Evolutionary conservation across 2,329 filamentous ascomycete genomes (phyloP).

Genomic region (Aureobasidium pullulans): DNA sequence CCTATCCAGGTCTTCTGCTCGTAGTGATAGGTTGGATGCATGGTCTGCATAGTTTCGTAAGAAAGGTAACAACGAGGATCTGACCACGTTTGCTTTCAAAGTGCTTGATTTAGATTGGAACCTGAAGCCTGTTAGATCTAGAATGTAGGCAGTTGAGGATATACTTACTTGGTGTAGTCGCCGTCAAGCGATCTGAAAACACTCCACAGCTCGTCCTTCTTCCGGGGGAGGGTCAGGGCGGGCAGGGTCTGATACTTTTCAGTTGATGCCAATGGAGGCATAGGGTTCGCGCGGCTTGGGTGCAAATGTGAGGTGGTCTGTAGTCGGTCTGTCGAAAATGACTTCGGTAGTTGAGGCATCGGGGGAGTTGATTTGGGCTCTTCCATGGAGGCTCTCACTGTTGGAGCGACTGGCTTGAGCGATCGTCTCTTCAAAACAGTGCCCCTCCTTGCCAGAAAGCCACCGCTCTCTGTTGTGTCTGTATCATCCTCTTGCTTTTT

Average conservation of each 20-base stretch:
- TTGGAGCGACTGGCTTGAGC: background rate
- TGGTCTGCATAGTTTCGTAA: conserved; percentile 63
- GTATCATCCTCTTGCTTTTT: background rate
- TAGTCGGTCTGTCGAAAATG: conserved; percentile 42
- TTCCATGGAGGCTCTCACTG: conserved; percentile 12
- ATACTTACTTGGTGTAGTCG: conserved; percentile 56
- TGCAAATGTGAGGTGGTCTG: conserved; percentile 29
- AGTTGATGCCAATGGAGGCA: conserved; percentile 34
- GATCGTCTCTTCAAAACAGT: conserved; percentile 19
- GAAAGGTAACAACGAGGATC: conserved; percentile 67
- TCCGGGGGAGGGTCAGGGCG: conserved; percentile 33
- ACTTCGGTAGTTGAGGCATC: conserved; percentile 38
- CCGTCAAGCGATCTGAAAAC: conserved; percentile 61
- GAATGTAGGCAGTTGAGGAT: conserved; percentile 11
- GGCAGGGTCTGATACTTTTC: conserved; percentile 31
- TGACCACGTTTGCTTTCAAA: conserved; percentile 68
- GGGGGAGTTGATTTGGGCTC: conserved; percentile 23
- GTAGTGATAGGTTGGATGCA: conserved; percentile 56
- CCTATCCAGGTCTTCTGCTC: conserved; percentile 76
- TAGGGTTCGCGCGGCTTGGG: conserved; percentile 33
- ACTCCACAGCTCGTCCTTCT: conserved; percentile 63
- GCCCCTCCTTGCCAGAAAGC: conserved; percentile 16
- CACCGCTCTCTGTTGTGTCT: background rate
- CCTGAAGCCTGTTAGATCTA: conserved; percentile 25
- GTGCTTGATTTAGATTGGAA: conserved; percentile 68